Conservation (phyloP, 2,329 filamentous ascomycete genomes). For the Exophiala lecanii-corni region DNA sequence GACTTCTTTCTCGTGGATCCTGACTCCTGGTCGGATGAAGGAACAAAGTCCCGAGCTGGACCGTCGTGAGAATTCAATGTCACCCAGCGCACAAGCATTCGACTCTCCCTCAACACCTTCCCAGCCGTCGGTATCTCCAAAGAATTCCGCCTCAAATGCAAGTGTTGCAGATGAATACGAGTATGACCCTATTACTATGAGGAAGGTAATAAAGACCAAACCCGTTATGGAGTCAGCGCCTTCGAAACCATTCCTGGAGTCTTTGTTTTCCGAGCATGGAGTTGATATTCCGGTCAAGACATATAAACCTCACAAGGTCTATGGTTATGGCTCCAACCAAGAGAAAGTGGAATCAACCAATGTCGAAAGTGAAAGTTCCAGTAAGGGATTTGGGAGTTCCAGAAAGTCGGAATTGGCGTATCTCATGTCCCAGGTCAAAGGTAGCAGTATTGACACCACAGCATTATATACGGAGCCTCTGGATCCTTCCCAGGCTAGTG, state of each 20-base stretch:
- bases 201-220: constrained; percentile 33
- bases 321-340: constrained; percentile 17
- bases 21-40: constrained; percentile 15
- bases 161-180: constrained; percentile 28
- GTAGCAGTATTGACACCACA: constrained; percentile 26
- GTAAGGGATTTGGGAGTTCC: constrained; percentile 12
- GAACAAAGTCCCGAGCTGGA: constrained; percentile 4
- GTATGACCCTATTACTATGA: constrained; percentile 41
- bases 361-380: neutral
- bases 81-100: no score
- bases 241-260: constrained; percentile 15
- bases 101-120: no score
- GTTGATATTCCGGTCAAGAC: constrained; percentile 26
- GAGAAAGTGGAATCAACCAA: constrained; percentile 1
- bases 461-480: constrained; percentile 19
- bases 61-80: neutral
- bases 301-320: constrained; percentile 22
- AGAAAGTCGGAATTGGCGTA: constrained; percentile 17
- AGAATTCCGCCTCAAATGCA: no score
- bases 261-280: constrained; percentile 23
- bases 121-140: no score
- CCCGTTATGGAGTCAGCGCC: neutral
- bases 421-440: constrained; percentile 17
- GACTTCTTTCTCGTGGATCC: constrained; percentile 31
- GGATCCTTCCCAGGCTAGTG: neutral